phyloP scores from a whole-genome alignment of 352 stramenopile genomes.

The Phytophthora pisi region DNA sequence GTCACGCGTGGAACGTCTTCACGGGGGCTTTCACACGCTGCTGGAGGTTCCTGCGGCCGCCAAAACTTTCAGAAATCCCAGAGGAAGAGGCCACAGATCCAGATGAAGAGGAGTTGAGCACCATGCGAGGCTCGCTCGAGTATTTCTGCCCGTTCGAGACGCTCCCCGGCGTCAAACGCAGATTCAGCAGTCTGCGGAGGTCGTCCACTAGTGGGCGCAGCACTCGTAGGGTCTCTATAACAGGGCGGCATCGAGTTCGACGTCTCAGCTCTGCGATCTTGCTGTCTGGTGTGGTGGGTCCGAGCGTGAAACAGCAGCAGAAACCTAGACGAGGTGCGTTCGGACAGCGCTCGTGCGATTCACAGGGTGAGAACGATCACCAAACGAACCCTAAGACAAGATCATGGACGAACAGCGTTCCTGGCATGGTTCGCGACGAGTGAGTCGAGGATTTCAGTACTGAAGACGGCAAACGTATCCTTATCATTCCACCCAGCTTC shows the following conservation, averaged over 20 bases:
- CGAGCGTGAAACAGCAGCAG: slow-evolving; percentile 6
- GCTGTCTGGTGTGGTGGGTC: slow-evolving; percentile 8
- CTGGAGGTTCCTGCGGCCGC: background rate
- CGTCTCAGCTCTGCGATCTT: slow-evolving; percentile 18
- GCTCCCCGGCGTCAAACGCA: slow-evolving; percentile 32
- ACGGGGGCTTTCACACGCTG: slow-evolving; percentile 21
- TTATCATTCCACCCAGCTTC: slow-evolving; percentile 3
- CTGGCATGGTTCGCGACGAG: slow-evolving; percentile 18
- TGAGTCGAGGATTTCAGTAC: background rate
- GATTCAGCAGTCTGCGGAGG: background rate
- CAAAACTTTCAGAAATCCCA: background rate
- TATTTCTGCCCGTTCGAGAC: slow-evolving; percentile 57
- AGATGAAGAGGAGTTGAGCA: slow-evolving; percentile 43
- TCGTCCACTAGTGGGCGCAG: slow-evolving; percentile 1
- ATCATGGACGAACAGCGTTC: background rate
- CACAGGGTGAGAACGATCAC: slow-evolving; percentile 9
- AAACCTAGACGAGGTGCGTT: slow-evolving; percentile 22
- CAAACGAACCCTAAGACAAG: slow-evolving; percentile 4
- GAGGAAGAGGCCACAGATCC: slow-evolving; percentile 1
- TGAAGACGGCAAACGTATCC: background rate
- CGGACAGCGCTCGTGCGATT: slow-evolving; percentile 8
- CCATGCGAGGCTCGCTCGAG: slow-evolving; percentile 45
- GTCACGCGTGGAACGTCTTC: slow-evolving; percentile 41
- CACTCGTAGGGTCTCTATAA: slow-evolving; percentile 17
- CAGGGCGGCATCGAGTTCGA: slow-evolving; percentile 18